Evolutionary conservation across 75 land plant genomes (phyloP), one percentile per base, ranked within the genome.

Genomic region (Gnetum montanum): DNA sequence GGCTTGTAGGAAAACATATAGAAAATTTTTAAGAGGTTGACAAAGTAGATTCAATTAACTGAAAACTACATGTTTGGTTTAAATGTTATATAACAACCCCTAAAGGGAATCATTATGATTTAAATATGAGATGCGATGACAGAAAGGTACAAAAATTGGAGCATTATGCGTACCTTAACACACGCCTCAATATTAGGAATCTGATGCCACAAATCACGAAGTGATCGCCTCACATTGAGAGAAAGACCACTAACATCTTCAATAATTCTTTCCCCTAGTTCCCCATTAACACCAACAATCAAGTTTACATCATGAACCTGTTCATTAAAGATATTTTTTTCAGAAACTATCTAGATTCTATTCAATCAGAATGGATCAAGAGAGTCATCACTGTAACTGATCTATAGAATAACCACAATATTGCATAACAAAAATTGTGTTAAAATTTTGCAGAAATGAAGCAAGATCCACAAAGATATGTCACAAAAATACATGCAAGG

Each of bases 131-230:
- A n/a, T n/a, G n/a, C n/a, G n/a, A n/a, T n/a, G n/a, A n/a, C n/a
- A n/a, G n/a, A n/a, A n/a, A n/a, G n/a, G n/a, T n/a, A n/a, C n/a
- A n/a, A n/a, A n/a, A n/a, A n/a, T n/a, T n/a, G n/a, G n/a, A n/a
- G n/a, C n/a, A n/a, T n/a, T n/a, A n/a, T n/a, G n/a, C 43, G 5
- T 59, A 93, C 98, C 85, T 72, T 65, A 22, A 94, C 64, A 43
- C 62, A 46, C 29, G 68, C 79, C 60, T 94, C 98, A 20, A 60
- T 61, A 13, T 37, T 62, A 36, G 98, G 98, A 49, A 94, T 57
- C 59, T 78, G 84, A 70, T 86, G 98, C 71, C 77, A 64, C 61
- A 94, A 67, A 57, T 94, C 98, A 20, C 98, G 77, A 30, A 94
- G 79, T 26, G 98, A 66, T 47, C 98, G 77, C 43, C 63, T 74